Conservation (phyloP, 169 alveolate genomes). For the Babesia sp. region DNA sequence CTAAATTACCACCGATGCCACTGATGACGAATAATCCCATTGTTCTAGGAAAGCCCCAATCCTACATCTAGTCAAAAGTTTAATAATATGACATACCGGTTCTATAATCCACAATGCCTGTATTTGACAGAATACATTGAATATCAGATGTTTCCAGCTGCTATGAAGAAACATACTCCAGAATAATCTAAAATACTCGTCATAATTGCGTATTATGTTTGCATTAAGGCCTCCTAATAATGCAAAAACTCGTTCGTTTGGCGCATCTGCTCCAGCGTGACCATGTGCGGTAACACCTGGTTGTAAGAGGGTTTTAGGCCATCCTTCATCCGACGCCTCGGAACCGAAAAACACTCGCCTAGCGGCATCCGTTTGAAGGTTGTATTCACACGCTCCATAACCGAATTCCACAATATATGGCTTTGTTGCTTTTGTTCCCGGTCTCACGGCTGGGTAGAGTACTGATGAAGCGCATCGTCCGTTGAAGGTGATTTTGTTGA, state of each 20-base stretch:
- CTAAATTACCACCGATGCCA: constrained; percentile 81
- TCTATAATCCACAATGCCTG: constrained; percentile 86
- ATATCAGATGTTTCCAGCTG: constrained; percentile 80
- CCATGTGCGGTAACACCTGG: constrained; percentile 10
- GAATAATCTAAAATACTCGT: constrained; percentile 80
- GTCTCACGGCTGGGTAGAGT: constrained; percentile 64
- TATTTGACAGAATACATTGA: constrained; percentile 81
- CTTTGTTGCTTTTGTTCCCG: constrained; percentile 28
- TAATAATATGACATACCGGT: constrained; percentile 67
- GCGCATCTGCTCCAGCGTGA: constrained; percentile 67
- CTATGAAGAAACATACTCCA: constrained; percentile 86
- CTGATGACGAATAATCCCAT: constrained; percentile 72
- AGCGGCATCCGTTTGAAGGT: constrained; percentile 61
- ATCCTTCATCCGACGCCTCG: constrained; percentile 74
- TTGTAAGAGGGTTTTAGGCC: constrained; percentile 61
- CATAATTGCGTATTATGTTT: constrained; percentile 78
- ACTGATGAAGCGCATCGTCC: constrained; percentile 80
- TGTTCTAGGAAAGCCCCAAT: constrained; percentile 87
- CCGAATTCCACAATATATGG: constrained; percentile 75
- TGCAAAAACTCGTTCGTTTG: constrained; percentile 65
- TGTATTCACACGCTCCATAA: constrained; percentile 83
- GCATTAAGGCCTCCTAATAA: constrained; percentile 77
- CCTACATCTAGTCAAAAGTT: constrained; percentile 31
- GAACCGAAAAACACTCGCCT: constrained; percentile 71
- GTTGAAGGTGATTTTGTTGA: constrained; percentile 76